phyloP scores from a whole-genome alignment of 805 yeast species.

The Candida vaughaniae region DNA sequence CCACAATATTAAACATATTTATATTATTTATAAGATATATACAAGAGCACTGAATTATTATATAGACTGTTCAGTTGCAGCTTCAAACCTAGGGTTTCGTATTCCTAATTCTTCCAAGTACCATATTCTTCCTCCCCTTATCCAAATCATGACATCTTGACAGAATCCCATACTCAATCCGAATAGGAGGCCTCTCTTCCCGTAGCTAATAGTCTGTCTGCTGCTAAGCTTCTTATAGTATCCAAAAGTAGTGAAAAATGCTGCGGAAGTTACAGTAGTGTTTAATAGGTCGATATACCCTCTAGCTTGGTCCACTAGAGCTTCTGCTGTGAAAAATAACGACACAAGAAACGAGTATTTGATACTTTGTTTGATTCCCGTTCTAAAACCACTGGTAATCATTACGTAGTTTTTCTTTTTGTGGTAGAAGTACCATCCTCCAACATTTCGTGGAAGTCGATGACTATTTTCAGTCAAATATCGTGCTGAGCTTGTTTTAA shows the following conservation, averaged over 20 bases:
- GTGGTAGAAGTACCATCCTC: constrained; percentile 89
- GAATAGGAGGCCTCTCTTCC: constrained; percentile 52
- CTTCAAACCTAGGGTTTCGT: not conserved
- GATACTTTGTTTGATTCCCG: constrained; percentile 43
- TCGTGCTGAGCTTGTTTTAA: constrained; percentile 51
- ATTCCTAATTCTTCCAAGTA: constrained; percentile 38
- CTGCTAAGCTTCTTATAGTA: constrained; percentile 40
- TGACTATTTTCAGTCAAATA: constrained; percentile 82
- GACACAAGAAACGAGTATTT: constrained; percentile 44
- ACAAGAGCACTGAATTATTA: no score
- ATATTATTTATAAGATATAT: constrained; percentile 3
- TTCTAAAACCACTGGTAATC: constrained; percentile 51
- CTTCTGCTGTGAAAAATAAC: constrained; percentile 60
- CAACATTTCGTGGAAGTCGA: constrained; percentile 69
- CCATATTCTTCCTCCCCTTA: constrained; percentile 68
- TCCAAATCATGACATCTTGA: constrained; percentile 61
- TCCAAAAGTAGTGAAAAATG: constrained; percentile 55
- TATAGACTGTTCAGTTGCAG: not conserved
- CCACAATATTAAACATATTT: not conserved
- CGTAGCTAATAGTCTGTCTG: constrained; percentile 41
- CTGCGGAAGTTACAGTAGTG: constrained; percentile 57
- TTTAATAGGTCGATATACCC: constrained; percentile 60
- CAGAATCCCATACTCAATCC: constrained; percentile 63
- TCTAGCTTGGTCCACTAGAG: constrained; percentile 49
- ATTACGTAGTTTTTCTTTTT: constrained; percentile 78